phyloP scores from a whole-genome alignment of 140 eudicot species.

The Senecio squalidus region DNA sequence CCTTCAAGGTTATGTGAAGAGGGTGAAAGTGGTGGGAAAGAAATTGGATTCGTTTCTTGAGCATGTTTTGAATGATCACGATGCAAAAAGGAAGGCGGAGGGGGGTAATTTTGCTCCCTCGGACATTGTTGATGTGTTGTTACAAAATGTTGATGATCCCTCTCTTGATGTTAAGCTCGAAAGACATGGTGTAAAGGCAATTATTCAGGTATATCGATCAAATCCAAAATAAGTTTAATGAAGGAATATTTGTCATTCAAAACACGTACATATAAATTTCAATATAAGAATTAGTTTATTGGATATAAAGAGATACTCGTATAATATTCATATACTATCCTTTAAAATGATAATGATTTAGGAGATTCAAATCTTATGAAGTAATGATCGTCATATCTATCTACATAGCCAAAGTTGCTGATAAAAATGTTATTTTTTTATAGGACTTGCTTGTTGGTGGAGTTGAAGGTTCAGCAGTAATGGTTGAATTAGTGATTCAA shows the following conservation, averaged over 20 bases:
- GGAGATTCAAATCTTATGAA: neutral
- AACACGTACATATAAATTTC: too few relatives aligned
- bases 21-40: conserved; percentile 24
- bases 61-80: conserved; percentile 26
- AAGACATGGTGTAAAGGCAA: conserved; percentile 10
- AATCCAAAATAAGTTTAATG: neutral
- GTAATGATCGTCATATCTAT: neutral
- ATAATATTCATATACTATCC: too few relatives aligned
- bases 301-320: too few relatives aligned
- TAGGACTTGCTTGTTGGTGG: conserved; percentile 68
- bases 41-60: conserved; percentile 16
- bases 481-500: conserved; percentile 61
- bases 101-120: conserved; percentile 11
- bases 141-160: conserved; percentile 15
- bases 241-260: too few relatives aligned
- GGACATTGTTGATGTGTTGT: conserved; percentile 27
- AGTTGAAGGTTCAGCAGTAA: conserved; percentile 56
- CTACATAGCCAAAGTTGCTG: too few relatives aligned
- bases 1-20: conserved; percentile 31
- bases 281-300: too few relatives aligned
- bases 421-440: neutral
- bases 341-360: too few relatives aligned
- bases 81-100: neutral
- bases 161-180: conserved; percentile 22
- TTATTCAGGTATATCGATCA: neutral